Base-by-base conservation (phyloP, 2,329 filamentous ascomycete genomes). In the Ilyonectria robusta region DNA sequence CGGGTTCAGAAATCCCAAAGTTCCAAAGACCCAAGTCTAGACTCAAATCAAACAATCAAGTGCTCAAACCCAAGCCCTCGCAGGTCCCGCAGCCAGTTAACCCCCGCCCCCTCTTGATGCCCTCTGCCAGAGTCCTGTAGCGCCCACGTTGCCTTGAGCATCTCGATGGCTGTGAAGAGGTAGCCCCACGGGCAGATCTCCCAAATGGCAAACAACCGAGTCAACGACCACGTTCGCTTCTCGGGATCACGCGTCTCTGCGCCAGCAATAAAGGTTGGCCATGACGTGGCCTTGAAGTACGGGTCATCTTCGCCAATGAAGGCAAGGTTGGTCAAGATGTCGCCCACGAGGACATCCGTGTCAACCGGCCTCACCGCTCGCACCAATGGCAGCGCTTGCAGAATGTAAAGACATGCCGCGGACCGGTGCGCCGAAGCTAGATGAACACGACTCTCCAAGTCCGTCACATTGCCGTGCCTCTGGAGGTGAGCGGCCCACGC, bases 241-340 rank as follows among this genome's bases (percentile, higher is more conserved):
- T 80, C 78, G 0, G 79, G 76, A 59, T 86, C 82, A 47, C 82
- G 81, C 4, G 85, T 85, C 71, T 89, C 87, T 0, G 87, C 87
- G 1, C 88, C 88, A 2, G 86, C 86, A 33, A 90, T 83, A 69
- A 89, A 89, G 0, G 87, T 81, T 1, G 88, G 87, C 87, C 87
- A 90, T n/a, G 85, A 85, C 3, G 87, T 88, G 8, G 85, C 88
- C 74, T 89, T 89, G 80, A 88, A 89, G 47, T 88, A 82, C 7
- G 84, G 82, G 71, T 88, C 86, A 3, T 80, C 76, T 21, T 83
- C 81, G 31, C 80, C 80, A 40, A 90, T 82, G 59, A 81, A 78
- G 6, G 83, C 84, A 26, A 89, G 79, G 65, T 88, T 84, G n/a
- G 78, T 71, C 2, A 89, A 78, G 42, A 88, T 86, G 37, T 87